Conservation (phyloP, 202 grass and related monocot species). For the Panicum hallii region DNA sequence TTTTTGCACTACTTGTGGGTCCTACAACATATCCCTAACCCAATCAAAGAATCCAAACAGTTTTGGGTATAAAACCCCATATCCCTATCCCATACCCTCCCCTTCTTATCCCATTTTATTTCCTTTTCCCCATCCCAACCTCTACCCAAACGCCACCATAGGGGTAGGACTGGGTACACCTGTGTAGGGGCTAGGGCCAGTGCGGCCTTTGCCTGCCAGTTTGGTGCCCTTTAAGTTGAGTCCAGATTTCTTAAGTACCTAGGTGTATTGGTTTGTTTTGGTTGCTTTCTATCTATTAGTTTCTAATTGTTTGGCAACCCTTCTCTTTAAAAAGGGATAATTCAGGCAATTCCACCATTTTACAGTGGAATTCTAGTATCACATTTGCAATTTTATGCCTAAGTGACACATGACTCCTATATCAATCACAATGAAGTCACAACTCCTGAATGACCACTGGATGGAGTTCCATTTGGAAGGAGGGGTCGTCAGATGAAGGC, state of each 20-base stretch:
- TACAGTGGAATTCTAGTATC: background rate
- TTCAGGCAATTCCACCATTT: background rate
- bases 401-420: background rate
- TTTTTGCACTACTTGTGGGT: too few relatives aligned
- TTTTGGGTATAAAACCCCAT: too few relatives aligned
- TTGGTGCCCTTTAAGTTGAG: background rate
- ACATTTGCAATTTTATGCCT: background rate
- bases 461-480: background rate
- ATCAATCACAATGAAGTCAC: background rate
- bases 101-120: too few relatives aligned
- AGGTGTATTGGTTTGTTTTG: background rate
- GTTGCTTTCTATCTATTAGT: constrained; percentile 26
- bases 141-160: background rate
- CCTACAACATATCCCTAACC: too few relatives aligned
- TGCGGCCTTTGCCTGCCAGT: background rate
- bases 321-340: background rate
- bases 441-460: background rate
- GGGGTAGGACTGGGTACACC: background rate
- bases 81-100: too few relatives aligned
- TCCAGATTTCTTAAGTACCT: constrained; percentile 3
- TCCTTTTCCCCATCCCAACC: too few relatives aligned
- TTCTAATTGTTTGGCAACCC: background rate
- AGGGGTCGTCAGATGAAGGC: background rate
- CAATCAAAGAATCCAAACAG: too few relatives aligned
- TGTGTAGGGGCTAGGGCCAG: background rate